Evolutionary conservation across 2,329 filamentous ascomycete genomes (phyloP).

Genomic region (Cladophialophora carrionii): DNA sequence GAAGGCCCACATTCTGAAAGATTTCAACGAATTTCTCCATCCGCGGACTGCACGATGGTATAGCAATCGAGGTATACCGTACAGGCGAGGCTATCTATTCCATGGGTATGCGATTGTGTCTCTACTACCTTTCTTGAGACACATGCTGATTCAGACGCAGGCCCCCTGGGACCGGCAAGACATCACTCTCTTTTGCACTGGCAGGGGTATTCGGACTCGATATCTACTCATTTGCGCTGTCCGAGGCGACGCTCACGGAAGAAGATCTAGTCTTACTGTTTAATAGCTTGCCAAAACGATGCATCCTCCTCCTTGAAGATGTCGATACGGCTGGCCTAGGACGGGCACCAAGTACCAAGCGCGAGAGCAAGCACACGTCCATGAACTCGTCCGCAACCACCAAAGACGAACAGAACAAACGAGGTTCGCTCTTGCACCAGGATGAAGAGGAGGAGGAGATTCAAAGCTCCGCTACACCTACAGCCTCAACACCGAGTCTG

Average conservation of each 20-base stretch:
- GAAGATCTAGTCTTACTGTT: slow-evolving; percentile 64
- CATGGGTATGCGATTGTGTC: slow-evolving; percentile 50
- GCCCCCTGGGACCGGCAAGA: slow-evolving; percentile 75
- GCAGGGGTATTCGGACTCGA: slow-evolving; percentile 68
- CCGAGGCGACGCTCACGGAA: slow-evolving; percentile 65
- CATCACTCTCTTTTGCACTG: slow-evolving; percentile 67
- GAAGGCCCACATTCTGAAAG: slow-evolving; percentile 68
- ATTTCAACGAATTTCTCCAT: slow-evolving; percentile 74
- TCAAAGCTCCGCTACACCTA: background rate
- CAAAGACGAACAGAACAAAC: slow-evolving; percentile 6
- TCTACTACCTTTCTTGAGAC: background rate
- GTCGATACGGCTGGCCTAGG: slow-evolving; percentile 66
- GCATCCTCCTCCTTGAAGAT: slow-evolving; percentile 69
- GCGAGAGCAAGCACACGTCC: background rate
- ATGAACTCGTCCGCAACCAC: background rate
- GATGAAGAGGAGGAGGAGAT: slow-evolving; percentile 4
- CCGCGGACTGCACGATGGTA: slow-evolving; percentile 35
- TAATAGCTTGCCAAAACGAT: slow-evolving; percentile 62
- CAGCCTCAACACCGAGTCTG: slow-evolving; percentile 10
- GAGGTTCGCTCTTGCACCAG: background rate
- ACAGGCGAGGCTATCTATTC: slow-evolving; percentile 76
- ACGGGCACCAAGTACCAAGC: background rate
- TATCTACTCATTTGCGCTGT: slow-evolving; percentile 66
- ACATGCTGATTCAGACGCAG: slow-evolving; percentile 41
- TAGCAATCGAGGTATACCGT: slow-evolving; percentile 61